phyloP scores from a whole-genome alignment of 192 early-diverging fungal species.

The Bifiguratus adelaidae region DNA sequence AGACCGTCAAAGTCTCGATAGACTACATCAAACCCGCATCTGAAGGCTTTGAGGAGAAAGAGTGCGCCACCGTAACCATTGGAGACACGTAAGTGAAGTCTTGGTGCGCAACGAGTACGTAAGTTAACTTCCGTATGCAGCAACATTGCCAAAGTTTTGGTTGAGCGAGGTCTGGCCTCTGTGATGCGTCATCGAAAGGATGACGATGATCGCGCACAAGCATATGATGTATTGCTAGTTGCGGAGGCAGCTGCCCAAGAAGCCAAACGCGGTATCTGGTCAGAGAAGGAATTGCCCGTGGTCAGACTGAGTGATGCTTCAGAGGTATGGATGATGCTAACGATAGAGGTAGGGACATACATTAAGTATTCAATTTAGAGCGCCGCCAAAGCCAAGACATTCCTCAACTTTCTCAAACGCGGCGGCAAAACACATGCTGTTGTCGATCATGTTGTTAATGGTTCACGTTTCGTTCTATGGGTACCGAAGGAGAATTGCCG shows the following conservation, averaged over 20 bases:
- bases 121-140: background rate
- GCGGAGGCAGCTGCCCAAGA: constrained; percentile 66
- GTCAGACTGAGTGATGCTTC: constrained; percentile 76
- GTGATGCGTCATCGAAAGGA: constrained; percentile 77
- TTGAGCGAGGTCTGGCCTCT: constrained; percentile 59
- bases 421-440: constrained; percentile 67
- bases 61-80: constrained; percentile 76
- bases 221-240: constrained; percentile 75
- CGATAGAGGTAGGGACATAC: background rate
- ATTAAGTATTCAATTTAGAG: constrained; percentile 28
- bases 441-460: constrained; percentile 79
- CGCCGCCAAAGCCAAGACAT: constrained; percentile 73
- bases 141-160: constrained; percentile 48
- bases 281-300: constrained; percentile 66
- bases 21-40: constrained; percentile 89
- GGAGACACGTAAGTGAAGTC: constrained; percentile 37
- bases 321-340: constrained; percentile 18
- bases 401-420: constrained; percentile 76
- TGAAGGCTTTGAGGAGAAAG: constrained; percentile 72
- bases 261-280: constrained; percentile 70
- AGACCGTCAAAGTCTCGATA: constrained; percentile 53
- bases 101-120: constrained; percentile 14
- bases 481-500: constrained; percentile 80
- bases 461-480: constrained; percentile 72
- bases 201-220: constrained; percentile 75